Conservation (phyloP, 345 rosid species). For the Bruguiera parviflora region DNA sequence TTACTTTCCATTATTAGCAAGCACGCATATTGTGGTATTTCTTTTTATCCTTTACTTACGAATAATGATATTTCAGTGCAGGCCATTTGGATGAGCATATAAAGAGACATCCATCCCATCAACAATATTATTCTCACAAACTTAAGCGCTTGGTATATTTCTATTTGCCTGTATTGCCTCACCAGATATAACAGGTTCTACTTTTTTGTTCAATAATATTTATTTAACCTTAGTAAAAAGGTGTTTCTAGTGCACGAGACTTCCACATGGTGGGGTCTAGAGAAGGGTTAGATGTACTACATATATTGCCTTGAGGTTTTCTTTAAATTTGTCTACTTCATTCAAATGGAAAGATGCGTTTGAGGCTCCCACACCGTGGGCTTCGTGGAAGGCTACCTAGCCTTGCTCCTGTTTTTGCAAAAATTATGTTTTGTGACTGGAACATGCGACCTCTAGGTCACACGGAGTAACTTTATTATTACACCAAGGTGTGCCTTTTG, state of each 20-base stretch:
- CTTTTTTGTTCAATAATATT: not conserved
- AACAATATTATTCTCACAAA: constrained; percentile 63
- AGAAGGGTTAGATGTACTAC: no score
- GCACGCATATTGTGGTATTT: not conserved
- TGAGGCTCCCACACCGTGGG: no score
- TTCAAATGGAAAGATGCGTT: no score
- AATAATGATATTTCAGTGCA: constrained; percentile 40
- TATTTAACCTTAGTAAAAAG: not conserved
- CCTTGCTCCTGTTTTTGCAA: no score
- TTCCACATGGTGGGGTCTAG: no score
- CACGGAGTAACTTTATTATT: no score
- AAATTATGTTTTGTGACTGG: no score
- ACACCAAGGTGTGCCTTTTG: no score
- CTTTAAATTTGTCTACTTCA: no score
- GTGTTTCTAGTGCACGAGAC: not conserved
- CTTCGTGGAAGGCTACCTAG: no score
- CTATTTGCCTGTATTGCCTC: not conserved
- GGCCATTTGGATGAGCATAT: constrained; percentile 75
- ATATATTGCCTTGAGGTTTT: no score
- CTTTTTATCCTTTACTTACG: constrained; percentile 12
- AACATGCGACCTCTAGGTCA: no score
- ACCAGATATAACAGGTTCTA: not conserved
- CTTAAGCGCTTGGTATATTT: constrained; percentile 54
- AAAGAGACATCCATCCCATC: constrained; percentile 39
- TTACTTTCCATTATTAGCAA: not conserved